Evolutionary conservation across 2,329 filamentous ascomycete genomes (phyloP), one percentile per base, ranked within the genome.

Genomic region (Colletotrichum tanaceti): DNA sequence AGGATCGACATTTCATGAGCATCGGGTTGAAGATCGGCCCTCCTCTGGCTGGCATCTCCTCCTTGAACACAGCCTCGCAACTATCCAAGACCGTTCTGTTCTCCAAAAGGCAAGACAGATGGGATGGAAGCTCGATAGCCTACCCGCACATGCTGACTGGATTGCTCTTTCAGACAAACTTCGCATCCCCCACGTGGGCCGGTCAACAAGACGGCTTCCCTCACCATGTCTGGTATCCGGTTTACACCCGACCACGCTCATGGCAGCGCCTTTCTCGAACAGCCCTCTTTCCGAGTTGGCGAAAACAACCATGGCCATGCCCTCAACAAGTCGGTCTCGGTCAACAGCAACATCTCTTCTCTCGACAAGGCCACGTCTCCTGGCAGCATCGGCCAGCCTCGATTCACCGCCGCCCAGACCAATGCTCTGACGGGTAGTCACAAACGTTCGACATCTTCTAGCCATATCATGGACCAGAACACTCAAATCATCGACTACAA

Each of bases 391-490:
- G 16, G 2, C n/a, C 4, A 3, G 0, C n/a, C 10, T 20, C 11
- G 6, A 3, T 5, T 5, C n/a, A 5, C 22, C 20, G 28, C 20
- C 10, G 22, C 11, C 14, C 20, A 39, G 11, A 39, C 13, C 11
- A 14, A 39, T 7, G 32, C 5, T 39, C n/a, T 13, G 32, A 18
- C 32, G 20, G 50, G 13, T 16, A 22, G n/a, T 39, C 32, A 22
- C 10, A 39, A 54, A 32, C 13, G 20, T n/a, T 9, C 16, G 50
- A 14, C 11, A 54, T 22, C 50, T 22, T 22, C 5, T 39, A 18
- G 20, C 13, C 50, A 54, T 22, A 54, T 54, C 50, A 54, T 54
- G 32, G 50, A 54, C n/a, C 50, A 54, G 13, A 14, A 54, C 32
- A 18, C n/a, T 5, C 50, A 54, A 6, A 54, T n/a, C 10, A 39